Conservation (phyloP, 2,329 filamentous ascomycete species). For the Aspergillus novofumigatus region DNA sequence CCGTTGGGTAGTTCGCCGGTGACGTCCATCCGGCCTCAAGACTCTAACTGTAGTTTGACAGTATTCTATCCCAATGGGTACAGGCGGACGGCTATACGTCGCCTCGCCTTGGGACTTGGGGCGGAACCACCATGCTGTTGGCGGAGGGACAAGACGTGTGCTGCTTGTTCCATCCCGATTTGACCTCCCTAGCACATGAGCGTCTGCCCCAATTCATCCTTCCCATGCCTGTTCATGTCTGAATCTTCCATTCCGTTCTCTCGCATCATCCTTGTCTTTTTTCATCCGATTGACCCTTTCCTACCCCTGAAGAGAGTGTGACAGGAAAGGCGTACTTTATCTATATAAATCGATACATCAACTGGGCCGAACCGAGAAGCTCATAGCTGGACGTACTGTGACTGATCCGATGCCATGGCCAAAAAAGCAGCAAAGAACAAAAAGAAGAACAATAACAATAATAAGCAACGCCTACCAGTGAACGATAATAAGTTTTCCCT, state of each 20-base stretch:
- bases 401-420: conserved; percentile 35
- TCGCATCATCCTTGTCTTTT: conserved; percentile 13
- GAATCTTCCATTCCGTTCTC: conserved; percentile 16
- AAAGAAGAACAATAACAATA: conserved; percentile 32
- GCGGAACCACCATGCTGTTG: conserved; percentile 23
- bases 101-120: conserved; percentile 28
- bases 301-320: conserved; percentile 17
- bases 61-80: conserved; percentile 25
- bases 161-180: conserved; percentile 21
- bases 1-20: conserved; percentile 31
- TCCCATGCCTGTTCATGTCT: conserved; percentile 20
- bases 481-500: conserved; percentile 24
- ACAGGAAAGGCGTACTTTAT: conserved; percentile 23
- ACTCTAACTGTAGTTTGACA: conserved; percentile 24
- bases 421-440: conserved; percentile 33
- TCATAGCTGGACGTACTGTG: conserved; percentile 24
- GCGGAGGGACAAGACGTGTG: conserved; percentile 26
- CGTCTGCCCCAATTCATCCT: conserved; percentile 21
- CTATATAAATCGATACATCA: conserved; percentile 23
- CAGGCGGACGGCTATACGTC: conserved; percentile 31
- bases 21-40: conserved; percentile 27
- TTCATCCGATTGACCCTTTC: conserved; percentile 5
- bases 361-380: conserved; percentile 8
- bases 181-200: conserved; percentile 26
- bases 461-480: conserved; percentile 20